Evolutionary conservation across 2,329 filamentous ascomycete genomes (phyloP).

Genomic region (Mariannaea sp.): DNA sequence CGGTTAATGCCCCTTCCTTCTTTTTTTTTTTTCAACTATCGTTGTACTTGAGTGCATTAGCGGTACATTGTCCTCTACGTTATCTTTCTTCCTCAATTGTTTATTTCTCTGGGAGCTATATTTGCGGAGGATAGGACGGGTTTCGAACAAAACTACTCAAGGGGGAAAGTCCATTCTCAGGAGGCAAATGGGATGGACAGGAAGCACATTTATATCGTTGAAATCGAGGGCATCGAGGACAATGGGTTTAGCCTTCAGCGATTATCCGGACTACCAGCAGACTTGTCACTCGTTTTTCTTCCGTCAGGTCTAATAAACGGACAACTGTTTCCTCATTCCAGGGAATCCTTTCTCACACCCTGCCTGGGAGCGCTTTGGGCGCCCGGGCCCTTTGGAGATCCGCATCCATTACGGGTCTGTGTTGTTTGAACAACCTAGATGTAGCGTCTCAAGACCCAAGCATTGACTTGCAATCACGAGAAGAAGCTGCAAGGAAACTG

Average conservation of each 20-base stretch:
- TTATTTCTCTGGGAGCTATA: constrained; percentile 29
- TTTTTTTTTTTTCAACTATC: constrained; percentile 30
- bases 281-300: constrained; percentile 35
- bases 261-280: constrained; percentile 33
- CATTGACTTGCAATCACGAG: not conserved
- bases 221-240: constrained; percentile 24
- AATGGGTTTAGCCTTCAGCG: constrained; percentile 26
- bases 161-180: too few species aligned
- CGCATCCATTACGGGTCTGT: not conserved
- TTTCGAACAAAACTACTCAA: constrained; percentile 30
- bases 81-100: constrained; percentile 20
- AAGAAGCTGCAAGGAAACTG: not conserved
- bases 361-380: not conserved
- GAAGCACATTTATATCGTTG: constrained; percentile 25
- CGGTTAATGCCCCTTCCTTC: constrained; percentile 33
- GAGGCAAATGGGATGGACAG: too few species aligned
- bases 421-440: not conserved
- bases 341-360: constrained; percentile 27
- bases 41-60: constrained; percentile 41
- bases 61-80: constrained; percentile 30
- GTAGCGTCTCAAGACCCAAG: not conserved
- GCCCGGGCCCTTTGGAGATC: not conserved
- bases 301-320: constrained; percentile 40
- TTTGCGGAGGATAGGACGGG: constrained; percentile 29
- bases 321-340: constrained; percentile 34